Evolutionary conservation across 129 eudicot species (phyloP).

Genomic region (Gnaphalium uliginosum): DNA sequence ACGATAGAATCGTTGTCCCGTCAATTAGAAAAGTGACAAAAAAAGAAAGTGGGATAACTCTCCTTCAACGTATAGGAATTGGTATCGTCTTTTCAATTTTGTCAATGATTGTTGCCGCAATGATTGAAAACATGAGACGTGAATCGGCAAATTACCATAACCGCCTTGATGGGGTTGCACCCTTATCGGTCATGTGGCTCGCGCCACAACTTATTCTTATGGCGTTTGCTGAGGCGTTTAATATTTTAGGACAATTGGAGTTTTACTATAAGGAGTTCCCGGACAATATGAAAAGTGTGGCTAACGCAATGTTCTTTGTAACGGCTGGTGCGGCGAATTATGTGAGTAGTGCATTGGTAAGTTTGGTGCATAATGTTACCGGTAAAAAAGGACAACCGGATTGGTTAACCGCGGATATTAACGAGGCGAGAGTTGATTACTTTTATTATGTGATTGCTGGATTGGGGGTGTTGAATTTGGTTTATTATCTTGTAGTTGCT

Average conservation of each 20-base stretch:
- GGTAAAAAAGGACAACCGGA: conserved; percentile 56
- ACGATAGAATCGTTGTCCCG: conserved; percentile 75
- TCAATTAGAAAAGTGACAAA: conserved; percentile 55
- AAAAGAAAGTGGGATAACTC: conserved; percentile 70
- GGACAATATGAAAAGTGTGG: conserved; percentile 71
- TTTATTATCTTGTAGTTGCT: conserved; percentile 60
- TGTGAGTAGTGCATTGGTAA: conserved; percentile 52
- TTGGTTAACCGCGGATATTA: conserved; percentile 76
- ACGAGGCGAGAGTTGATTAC: conserved; percentile 63
- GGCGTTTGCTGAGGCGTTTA: conserved; percentile 89
- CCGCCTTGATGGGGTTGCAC: conserved; percentile 49
- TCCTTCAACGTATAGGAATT: conserved; percentile 83
- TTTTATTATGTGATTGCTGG: conserved; percentile 65
- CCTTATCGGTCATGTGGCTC: conserved; percentile 73
- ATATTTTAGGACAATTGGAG: conserved; percentile 71
- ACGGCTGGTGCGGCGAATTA: conserved; percentile 66
- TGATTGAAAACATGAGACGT: conserved; percentile 65
- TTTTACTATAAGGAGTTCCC: conserved; percentile 92
- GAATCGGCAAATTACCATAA: conserved; percentile 42
- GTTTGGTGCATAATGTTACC: conserved; percentile 51
- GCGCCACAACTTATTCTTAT: conserved; percentile 77
- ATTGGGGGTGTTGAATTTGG: conserved; percentile 65
- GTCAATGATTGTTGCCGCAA: conserved; percentile 79
- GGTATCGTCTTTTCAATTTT: conserved; percentile 61
- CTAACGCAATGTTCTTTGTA: conserved; percentile 33